Evolutionary conservation across 768 basidiomycete genomes (phyloP).

Genomic region (Gymnopilus dilepis): DNA sequence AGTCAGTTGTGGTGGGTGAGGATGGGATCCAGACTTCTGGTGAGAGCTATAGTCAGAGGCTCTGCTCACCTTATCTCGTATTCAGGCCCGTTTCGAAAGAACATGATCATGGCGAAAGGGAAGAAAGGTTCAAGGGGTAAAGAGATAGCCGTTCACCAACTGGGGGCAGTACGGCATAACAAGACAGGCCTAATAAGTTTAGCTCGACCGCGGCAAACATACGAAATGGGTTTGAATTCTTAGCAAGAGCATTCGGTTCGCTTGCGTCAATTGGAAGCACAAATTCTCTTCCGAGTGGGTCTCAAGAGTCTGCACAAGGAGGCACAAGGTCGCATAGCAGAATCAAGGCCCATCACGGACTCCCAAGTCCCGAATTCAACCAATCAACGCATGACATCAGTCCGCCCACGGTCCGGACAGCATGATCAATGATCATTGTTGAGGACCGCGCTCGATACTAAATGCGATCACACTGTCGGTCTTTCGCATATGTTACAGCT

Average conservation of each 20-base stretch:
- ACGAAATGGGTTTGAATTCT: not conserved
- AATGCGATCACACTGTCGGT: not conserved
- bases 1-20: no score
- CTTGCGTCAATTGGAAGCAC: not conserved
- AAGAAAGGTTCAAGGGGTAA: conserved; percentile 5
- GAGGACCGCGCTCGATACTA: no score
- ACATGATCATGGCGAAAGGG: conserved; percentile 2
- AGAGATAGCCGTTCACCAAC: not conserved
- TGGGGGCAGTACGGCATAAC: conserved; percentile 1
- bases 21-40: no score
- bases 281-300: not conserved
- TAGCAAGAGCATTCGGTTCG: not conserved
- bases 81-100: conserved; percentile 40
- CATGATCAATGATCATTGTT: no score
- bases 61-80: conserved; percentile 41
- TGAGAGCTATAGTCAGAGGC: no score
- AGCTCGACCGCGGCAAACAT: not conserved
- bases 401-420: not conserved
- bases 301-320: no score
- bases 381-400: not conserved
- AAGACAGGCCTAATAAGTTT: not conserved
- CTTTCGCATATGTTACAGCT: no score
- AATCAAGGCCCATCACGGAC: not conserved
- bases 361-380: not conserved
- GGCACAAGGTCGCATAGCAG: not conserved